Base-by-base conservation (phyloP, 2,329 filamentous ascomycete genomes). In the Aspergillus pseudoglaucus region DNA sequence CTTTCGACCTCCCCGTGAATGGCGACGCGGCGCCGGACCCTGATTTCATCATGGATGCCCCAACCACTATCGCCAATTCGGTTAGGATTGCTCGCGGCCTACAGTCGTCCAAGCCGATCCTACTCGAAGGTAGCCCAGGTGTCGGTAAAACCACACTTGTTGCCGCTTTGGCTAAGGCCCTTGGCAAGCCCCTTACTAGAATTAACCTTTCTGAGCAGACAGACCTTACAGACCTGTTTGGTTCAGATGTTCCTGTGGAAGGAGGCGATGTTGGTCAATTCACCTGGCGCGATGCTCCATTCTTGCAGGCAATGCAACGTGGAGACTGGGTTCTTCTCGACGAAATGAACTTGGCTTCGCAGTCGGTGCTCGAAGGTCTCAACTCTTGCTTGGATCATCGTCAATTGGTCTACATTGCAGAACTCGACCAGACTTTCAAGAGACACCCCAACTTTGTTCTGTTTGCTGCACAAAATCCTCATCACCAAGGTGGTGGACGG, bases 171-270 rank as follows among this genome's bases (percentile, higher is more conserved):
- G 87, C 94, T 1, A 80, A 81, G 56, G 83, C 85, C 3, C 86
- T 88, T 54, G 89, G 90, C 4, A 85, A 85, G 52, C 85, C 87
- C 6, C 72, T 99, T 53, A 95, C 90, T 0, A 81, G 93, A 59
- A 96, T 99, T 69, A 99, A 99, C 62, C 75, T 99, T 50, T 97
- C 93, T 0, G 93, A 98, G 59, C 93, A 98, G 70, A 98, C 94
- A 0, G 93, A 98, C 67, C 74, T 98, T 44, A 96, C 97, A 80
- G 93, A 98, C 65, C 75, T 98, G 1, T 98, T 98, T 65, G 93
- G 93, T 50, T 95, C 91, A 0, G 93, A 98, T 71, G 89, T 95
- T 6, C 93, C 93, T 0, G 84, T 95, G 3, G 93, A 97, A 69
- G 90, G 90, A n/a, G 89, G 87, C 1, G 83, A 87, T 60, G 86